Evolutionary conservation across 768 basidiomycete genomes (phyloP), one percentile per base, ranked within the genome.

Genomic region (Calocybe indica): DNA sequence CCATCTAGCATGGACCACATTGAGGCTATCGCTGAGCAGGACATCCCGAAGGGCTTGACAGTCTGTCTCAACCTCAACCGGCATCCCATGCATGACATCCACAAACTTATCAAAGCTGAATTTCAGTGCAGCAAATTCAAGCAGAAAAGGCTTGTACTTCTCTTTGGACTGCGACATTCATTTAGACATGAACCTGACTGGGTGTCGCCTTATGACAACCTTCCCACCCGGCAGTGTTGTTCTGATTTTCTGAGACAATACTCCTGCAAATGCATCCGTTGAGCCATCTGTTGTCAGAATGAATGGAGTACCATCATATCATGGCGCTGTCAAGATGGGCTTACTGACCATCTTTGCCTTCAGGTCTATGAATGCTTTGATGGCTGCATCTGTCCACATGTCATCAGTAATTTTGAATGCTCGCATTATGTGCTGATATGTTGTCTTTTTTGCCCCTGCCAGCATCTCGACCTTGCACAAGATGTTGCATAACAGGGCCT

Each of bases 121-220:
- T 29, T 70, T 67, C 33, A 71, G 55, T 10, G 60, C 65, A 0
- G 67, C 63, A 48, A 71, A 69, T 40, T 71, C 64, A 0, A 68
- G 51, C 0, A 68, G 13, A 34, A 56, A 68, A 0, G 63, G 67
- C 31, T 55, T 56, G 51, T 67, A 69, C 2, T 47, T 46, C 29
- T 58, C 60, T 46, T 69, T 60, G 0, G 55, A 31, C 0, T 29
- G 7, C 1, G 66, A 61, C 0, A 64, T 68, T 0, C 56, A 40
- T 47, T 69, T 71, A 0, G 62, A 68, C 1, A 59, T 56, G 43
- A 58, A 68, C 0, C 49, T 63, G 1, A 68, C 47, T 0, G 66
- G 65, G 52, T 62, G 60, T 5, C 50, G 13, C 15, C 49, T 37
- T 10, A 32, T 28, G 6, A 58, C 53, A 2, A 5, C 41, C n/a